These are phyloP conservation scores for Russula vinacea DNA, from an alignment of 768 basidiomycete genomes.

Conservation along the genomic window DNA sequence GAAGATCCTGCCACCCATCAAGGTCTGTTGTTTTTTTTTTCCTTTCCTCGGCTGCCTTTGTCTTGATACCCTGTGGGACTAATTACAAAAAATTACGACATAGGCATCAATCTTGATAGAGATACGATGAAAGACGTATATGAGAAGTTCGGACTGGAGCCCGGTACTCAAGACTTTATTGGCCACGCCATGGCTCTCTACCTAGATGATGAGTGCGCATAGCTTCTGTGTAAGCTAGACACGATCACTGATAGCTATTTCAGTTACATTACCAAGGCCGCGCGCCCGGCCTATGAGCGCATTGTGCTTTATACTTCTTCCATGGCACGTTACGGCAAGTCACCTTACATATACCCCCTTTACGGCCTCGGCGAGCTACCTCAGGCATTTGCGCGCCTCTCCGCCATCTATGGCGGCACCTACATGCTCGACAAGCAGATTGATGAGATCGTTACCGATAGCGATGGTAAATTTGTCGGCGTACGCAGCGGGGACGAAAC, in stretches of 20 bases:
- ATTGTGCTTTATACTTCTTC: conserved; percentile 97
- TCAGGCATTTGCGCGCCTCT: conserved; percentile 96
- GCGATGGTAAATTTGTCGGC: conserved; percentile 86
- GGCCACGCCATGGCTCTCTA: conserved; percentile 99
- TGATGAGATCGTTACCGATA: conserved; percentile 83
- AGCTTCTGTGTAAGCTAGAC: neutral
- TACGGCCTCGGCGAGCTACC: conserved; percentile 99
- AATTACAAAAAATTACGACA: neutral
- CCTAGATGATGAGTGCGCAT: conserved; percentile 89
- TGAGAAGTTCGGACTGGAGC: conserved; percentile 94
- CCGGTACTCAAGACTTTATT: conserved; percentile 98
- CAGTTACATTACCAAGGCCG: conserved; percentile 92
- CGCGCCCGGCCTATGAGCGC: conserved; percentile 86
- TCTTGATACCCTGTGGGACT: neutral
- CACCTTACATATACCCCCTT: conserved; percentile 98
- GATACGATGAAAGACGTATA: conserved; percentile 94
- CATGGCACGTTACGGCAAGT: conserved; percentile 99
- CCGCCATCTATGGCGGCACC: conserved; percentile 97
- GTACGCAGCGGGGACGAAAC: conserved; percentile 87
- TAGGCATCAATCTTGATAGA: conserved; percentile 84
- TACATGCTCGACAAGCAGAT: conserved; percentile 99
- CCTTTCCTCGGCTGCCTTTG: neutral
- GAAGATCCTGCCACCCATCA: conserved; percentile 95
- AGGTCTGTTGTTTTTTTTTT: conserved; percentile 52
- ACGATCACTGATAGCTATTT: conserved; percentile 13